These are phyloP conservation scores for Clarireedia paspali DNA, from an alignment of 2,329 filamentous ascomycete species.

Conservation along the genomic window DNA sequence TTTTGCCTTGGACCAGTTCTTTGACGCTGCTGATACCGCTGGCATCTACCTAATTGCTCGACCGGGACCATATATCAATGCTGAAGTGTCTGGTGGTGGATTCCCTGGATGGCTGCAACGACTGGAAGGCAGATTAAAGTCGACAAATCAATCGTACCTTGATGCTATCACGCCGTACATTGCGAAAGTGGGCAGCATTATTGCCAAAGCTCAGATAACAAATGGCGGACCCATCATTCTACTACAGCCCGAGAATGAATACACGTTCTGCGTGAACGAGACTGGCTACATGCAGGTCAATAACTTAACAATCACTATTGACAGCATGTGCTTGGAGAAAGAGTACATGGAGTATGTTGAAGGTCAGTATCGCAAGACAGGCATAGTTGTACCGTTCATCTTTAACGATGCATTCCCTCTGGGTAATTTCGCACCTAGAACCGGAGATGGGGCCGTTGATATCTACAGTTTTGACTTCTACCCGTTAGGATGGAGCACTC, in stretches of 20 bases:
- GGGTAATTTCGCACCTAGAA: slow-evolving; percentile 26
- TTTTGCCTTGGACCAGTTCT: slow-evolving; percentile 67
- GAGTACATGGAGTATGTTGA: too few relatives aligned
- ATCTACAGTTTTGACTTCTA: slow-evolving; percentile 36
- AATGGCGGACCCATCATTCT: slow-evolving; percentile 75
- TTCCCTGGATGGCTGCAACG: slow-evolving; percentile 75
- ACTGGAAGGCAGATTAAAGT: slow-evolving; percentile 56
- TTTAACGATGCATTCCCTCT: not conserved
- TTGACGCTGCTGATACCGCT: slow-evolving; percentile 63
- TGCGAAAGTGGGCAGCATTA: slow-evolving; percentile 50
- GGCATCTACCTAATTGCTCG: slow-evolving; percentile 69
- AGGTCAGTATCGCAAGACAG: too few relatives aligned
- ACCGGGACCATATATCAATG: slow-evolving; percentile 60
- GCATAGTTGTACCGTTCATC: too few relatives aligned
- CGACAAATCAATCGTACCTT: slow-evolving; percentile 52
- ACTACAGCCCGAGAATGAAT: slow-evolving; percentile 78
- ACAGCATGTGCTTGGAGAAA: slow-evolving; percentile 10
- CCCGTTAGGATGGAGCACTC: slow-evolving; percentile 37
- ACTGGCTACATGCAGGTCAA: slow-evolving; percentile 36
- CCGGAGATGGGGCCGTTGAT: slow-evolving; percentile 23
- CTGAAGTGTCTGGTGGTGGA: slow-evolving; percentile 67
- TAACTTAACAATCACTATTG: slow-evolving; percentile 68
- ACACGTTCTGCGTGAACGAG: slow-evolving; percentile 39
- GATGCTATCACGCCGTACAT: slow-evolving; percentile 57
- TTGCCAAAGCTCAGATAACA: slow-evolving; percentile 72